Evolutionary conservation across 306 rosid species (phyloP).

Genomic region (Inga leiocalycina): DNA sequence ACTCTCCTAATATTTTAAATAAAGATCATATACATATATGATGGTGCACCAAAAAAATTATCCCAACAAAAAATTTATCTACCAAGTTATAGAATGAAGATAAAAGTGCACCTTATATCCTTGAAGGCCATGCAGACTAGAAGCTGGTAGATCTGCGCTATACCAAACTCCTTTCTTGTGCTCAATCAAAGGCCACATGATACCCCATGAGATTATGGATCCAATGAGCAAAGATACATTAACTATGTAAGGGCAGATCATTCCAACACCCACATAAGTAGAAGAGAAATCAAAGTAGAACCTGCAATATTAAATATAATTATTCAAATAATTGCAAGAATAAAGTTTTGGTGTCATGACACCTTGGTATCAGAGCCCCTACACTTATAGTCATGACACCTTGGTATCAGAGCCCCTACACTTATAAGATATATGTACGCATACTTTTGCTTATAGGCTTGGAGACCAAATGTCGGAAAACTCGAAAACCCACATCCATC

Average conservation of each 20-base stretch:
- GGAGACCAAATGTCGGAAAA: slow-evolving; percentile 77
- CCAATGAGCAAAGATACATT: slow-evolving; percentile 69
- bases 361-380: too few relatives aligned
- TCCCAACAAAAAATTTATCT: too few relatives aligned
- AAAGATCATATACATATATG: background rate
- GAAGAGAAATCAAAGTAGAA: slow-evolving; percentile 77
- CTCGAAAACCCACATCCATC: slow-evolving; percentile 66
- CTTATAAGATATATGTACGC: background rate
- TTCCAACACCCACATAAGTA: slow-evolving; percentile 79
- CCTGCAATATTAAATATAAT: slow-evolving; percentile 33
- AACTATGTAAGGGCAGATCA: slow-evolving; percentile 71
- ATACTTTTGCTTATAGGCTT: slow-evolving; percentile 55
- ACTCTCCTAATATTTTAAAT: background rate
- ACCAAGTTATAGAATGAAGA: background rate
- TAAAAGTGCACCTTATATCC: slow-evolving; percentile 58
- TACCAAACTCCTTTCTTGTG: slow-evolving; percentile 71
- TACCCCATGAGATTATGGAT: slow-evolving; percentile 71
- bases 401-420: too few relatives aligned
- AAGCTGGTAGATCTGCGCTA: slow-evolving; percentile 37
- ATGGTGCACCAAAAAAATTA: background rate
- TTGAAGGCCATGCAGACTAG: slow-evolving; percentile 70
- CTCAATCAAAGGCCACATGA: slow-evolving; percentile 72
- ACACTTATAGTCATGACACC: too few relatives aligned
- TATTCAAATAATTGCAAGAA: background rate
- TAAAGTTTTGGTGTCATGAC: too few relatives aligned